A percentile compares a stretch with the other conserved stretches of the same genome.
These are phyloP conservation scores for Amyloporia xantha DNA, from an alignment of 768 basidiomycete genomes.

Conservation along the genomic window DNA sequence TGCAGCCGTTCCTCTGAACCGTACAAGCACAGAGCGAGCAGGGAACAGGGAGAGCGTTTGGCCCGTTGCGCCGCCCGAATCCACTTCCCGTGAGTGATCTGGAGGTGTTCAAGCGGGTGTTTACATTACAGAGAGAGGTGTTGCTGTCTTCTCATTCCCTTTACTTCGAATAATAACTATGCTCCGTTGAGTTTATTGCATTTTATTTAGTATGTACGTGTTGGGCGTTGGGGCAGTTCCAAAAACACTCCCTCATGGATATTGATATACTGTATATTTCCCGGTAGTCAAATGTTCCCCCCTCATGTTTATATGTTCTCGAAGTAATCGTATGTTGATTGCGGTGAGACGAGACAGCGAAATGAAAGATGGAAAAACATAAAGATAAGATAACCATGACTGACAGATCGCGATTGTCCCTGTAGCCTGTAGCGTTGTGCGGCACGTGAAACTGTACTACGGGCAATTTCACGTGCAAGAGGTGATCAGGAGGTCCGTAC, in stretches of 20 bases:
- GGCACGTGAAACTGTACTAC: background rate
- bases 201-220: conserved; percentile 5
- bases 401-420: background rate
- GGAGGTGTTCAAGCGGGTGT: background rate
- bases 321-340: background rate
- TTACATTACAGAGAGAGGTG: background rate
- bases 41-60: conserved; percentile 25
- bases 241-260: background rate
- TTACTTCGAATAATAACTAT: background rate
- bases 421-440: too few species aligned
- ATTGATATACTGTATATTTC: background rate
- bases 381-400: conserved; percentile 3
- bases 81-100: conserved; percentile 16
- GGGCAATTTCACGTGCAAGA: conserved; percentile 3
- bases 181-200: background rate
- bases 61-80: conserved; percentile 23
- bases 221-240: background rate
- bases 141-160: background rate
- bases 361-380: background rate
- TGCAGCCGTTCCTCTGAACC: conserved; percentile 20
- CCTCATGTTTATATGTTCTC: background rate
- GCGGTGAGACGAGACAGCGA: background rate
- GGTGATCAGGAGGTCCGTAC: background rate
- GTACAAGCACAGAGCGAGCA: conserved; percentile 19
- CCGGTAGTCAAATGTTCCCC: background rate